Evolutionary conservation across 139 green algal genomes (phyloP).

Genomic region (Coccomyxa sp.): DNA sequence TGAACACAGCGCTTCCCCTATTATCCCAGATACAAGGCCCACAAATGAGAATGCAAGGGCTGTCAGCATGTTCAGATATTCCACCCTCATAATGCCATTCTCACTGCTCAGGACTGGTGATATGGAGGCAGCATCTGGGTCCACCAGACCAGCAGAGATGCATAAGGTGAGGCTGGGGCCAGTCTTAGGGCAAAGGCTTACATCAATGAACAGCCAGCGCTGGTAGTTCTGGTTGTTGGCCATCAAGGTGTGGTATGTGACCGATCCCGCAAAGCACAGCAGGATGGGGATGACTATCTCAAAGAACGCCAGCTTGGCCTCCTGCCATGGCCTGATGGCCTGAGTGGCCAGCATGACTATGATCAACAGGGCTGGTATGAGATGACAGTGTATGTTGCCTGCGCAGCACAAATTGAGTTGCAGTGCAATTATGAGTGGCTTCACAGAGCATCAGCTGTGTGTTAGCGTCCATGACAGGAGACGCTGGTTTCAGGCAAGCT

Average conservation of each 20-base stretch:
- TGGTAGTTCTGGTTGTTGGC: constrained; percentile 38
- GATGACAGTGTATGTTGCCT: constrained; percentile 39
- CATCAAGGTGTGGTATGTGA: constrained; percentile 43
- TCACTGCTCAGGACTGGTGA: too few relatives aligned
- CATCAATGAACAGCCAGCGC: constrained; percentile 32
- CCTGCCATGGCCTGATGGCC: constrained; percentile 21
- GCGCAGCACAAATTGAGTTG: neutral
- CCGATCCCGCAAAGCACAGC: constrained; percentile 31
- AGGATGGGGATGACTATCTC: constrained; percentile 20
- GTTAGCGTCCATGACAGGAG: neutral
- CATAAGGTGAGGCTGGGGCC: too few relatives aligned
- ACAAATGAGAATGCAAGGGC: too few relatives aligned
- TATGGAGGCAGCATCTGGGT: too few relatives aligned
- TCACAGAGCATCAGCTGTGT: neutral
- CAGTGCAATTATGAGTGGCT: neutral
- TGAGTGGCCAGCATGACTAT: neutral
- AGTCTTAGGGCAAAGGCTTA: too few relatives aligned
- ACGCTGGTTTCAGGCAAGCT: neutral
- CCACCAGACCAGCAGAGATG: too few relatives aligned
- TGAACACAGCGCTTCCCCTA: neutral
- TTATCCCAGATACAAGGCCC: too few relatives aligned
- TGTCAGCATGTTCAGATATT: too few relatives aligned
- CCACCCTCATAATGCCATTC: too few relatives aligned
- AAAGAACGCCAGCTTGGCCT: constrained; percentile 11
- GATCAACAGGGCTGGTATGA: constrained; percentile 19